A percentile compares a stretch with the other conserved stretches of the same genome.
Conservation (phyloP, 2,329 filamentous ascomycete genomes). For the Metarhizium rileyi region DNA sequence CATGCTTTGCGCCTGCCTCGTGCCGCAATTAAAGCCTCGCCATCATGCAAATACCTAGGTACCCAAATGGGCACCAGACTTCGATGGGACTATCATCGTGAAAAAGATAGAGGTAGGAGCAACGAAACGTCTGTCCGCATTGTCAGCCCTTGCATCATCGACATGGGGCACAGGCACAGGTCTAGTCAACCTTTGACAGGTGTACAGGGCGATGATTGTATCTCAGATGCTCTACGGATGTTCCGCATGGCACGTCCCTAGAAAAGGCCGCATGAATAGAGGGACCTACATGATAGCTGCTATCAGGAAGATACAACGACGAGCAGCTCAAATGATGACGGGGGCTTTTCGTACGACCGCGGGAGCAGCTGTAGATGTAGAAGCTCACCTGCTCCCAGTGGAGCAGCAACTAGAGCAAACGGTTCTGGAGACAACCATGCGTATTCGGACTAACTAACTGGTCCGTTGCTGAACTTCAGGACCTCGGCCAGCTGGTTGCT, state of each 20-base stretch:
- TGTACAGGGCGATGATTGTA: constrained; percentile 17
- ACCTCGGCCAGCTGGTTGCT: too few species aligned
- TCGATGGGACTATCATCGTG: constrained; percentile 11
- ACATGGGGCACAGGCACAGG: constrained; percentile 14
- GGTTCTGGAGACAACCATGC: constrained; percentile 14
- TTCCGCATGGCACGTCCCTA: constrained; percentile 16
- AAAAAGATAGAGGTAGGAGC: constrained; percentile 13
- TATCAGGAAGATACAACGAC: constrained; percentile 13
- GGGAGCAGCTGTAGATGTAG: constrained; percentile 15
- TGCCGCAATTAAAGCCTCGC: too few species aligned
- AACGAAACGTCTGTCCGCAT: constrained; percentile 13
- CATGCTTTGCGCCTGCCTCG: too few species aligned
- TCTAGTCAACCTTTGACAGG: constrained; percentile 14
- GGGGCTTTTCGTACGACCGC: constrained; percentile 16
- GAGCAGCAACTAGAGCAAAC: constrained; percentile 13
- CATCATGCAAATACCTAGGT: too few species aligned
- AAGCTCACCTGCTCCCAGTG: constrained; percentile 15
- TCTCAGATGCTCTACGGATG: constrained; percentile 17
- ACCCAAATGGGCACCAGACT: too few species aligned
- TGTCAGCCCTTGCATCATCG: constrained; percentile 15
- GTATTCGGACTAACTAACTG: too few species aligned
- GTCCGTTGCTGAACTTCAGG: too few species aligned
- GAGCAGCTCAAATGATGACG: constrained; percentile 18
- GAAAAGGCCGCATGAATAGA: constrained; percentile 3
- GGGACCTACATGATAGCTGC: constrained; percentile 7